Base-by-base conservation (phyloP, 2,329 filamentous ascomycete genomes). In the Amauroascus niger region DNA sequence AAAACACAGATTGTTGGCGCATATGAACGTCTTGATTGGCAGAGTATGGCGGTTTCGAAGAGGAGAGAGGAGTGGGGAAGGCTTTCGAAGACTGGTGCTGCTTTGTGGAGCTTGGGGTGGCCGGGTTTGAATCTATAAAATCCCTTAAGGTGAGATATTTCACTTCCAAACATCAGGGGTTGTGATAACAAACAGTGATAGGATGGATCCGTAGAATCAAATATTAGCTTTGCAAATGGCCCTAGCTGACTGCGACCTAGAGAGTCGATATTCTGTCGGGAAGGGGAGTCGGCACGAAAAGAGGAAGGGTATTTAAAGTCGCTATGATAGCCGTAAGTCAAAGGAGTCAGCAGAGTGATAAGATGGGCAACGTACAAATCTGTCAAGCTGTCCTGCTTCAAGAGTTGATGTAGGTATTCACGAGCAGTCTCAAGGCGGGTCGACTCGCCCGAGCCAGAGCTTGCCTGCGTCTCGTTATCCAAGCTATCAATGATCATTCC, bases 321-420 rank as follows among this genome's bases (percentile, higher is more conserved):
- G 60, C 72, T 74, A 57, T 52, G 41, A 8, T 30, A 48, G 14
- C n/a, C 14, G 51, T 53, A 24, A 53, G 26, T 5, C 26, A 1
- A 9, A 20, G 4, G 11, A 24, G 6, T 32, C 8, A 16, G 35
- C 16, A 14, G 35, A 53, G 13, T 22, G 6, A 28, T 11, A 44
- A 46, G 44, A 33, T 30, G 26, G 14, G 13, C 35, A 37, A 16
- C 32, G 5, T 50, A 49, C 54, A 55, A 56, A 28, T 52, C 33
- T 24, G 53, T 57, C 24, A 57, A 33, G 16, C 16, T 44, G 24
- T 56, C 57, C 20, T 54, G 33, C 6, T 16, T 48, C 24, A 96
- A 69, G 39, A 95, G 78, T 58, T 83, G 81, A 54, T 87, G 80
- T 28, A 96, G 75, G 66, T 91, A 83, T 61, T 85, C 79, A 44